Percentiles rank a stretch among this genome's conserved stretches.
Conservation (phyloP, 1,284 basidiomycete genomes). For the Ceratorhiza oryzae-sativae region DNA sequence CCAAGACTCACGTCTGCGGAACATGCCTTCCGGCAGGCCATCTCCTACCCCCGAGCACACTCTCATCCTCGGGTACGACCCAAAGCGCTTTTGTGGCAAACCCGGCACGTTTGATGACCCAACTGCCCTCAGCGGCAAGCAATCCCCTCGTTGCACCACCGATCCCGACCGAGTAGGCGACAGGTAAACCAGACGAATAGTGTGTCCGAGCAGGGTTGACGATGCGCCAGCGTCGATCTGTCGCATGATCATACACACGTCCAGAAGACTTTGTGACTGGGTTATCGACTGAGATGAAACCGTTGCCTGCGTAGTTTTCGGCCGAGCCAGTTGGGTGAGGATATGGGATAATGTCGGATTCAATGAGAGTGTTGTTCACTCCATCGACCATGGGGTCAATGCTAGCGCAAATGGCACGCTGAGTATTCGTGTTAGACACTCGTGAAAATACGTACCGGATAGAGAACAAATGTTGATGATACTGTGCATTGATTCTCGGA, state of each 20-base stretch:
- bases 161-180: slow-evolving; percentile 78
- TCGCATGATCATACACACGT: slow-evolving; percentile 66
- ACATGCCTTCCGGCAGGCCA: slow-evolving; percentile 90
- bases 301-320: slow-evolving; percentile 84
- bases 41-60: slow-evolving; percentile 60
- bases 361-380: slow-evolving; percentile 79
- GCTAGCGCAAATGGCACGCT: neutral
- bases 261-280: slow-evolving; percentile 57
- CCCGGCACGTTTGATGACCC: slow-evolving; percentile 76
- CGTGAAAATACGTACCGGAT: slow-evolving; percentile 55
- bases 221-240: slow-evolving; percentile 80
- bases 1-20: slow-evolving; percentile 69
- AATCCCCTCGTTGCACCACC: slow-evolving; percentile 71
- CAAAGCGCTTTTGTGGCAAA: slow-evolving; percentile 82
- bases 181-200: slow-evolving; percentile 69
- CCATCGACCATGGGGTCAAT: slow-evolving; percentile 96
- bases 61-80: slow-evolving; percentile 70
- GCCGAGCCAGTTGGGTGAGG: slow-evolving; percentile 71
- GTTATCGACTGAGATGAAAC: slow-evolving; percentile 72
- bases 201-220: slow-evolving; percentile 70
- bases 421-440: neutral
- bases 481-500: slow-evolving; percentile 85
- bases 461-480: slow-evolving; percentile 87
- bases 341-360: slow-evolving; percentile 75
- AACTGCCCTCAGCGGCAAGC: slow-evolving; percentile 74